A percentile compares a stretch with the other conserved stretches of the same genome.
phyloP scores from a whole-genome alignment of 2,329 filamentous ascomycete genomes.

The Clarireedia sp. region DNA sequence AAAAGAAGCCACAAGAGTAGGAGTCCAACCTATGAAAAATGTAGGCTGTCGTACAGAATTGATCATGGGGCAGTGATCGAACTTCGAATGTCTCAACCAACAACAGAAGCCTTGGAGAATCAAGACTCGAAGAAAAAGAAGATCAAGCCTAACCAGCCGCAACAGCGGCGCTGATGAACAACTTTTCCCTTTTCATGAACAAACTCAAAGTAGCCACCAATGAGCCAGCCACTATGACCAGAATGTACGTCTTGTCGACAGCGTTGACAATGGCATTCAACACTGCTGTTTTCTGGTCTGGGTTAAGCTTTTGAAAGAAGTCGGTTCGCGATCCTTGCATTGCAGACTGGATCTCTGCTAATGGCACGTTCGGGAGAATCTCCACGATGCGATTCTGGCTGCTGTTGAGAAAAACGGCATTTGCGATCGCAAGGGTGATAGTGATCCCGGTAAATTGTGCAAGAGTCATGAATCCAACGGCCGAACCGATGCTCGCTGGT shows the following conservation, averaged over 20 bases:
- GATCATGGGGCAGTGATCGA: not conserved
- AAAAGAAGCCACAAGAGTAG: not conserved
- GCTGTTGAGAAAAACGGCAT: not conserved
- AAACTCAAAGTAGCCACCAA: not conserved
- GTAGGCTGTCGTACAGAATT: not conserved
- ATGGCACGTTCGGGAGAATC: not conserved
- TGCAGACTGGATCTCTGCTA: not conserved
- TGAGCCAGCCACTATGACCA: not conserved
- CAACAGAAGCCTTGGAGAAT: not conserved
- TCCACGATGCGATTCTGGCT: not conserved
- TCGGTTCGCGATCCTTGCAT: not conserved
- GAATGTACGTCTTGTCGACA: not conserved
- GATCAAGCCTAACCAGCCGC: not conserved
- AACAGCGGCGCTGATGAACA: not conserved
- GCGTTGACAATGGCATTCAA: not conserved
- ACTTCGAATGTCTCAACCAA: not conserved
- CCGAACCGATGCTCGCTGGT: slow-evolving; percentile 26
- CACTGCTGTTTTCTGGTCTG: not conserved
- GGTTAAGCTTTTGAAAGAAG: not conserved
- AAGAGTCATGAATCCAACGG: slow-evolving; percentile 34
- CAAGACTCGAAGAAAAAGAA: not conserved
- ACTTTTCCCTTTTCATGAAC: not conserved
- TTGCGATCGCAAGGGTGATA: not conserved
- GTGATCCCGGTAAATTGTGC: slow-evolving; percentile 21
- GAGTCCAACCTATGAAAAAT: not conserved